phyloP scores from a whole-genome alignment of 345 rosid genomes.

The Kandelia obovata region DNA sequence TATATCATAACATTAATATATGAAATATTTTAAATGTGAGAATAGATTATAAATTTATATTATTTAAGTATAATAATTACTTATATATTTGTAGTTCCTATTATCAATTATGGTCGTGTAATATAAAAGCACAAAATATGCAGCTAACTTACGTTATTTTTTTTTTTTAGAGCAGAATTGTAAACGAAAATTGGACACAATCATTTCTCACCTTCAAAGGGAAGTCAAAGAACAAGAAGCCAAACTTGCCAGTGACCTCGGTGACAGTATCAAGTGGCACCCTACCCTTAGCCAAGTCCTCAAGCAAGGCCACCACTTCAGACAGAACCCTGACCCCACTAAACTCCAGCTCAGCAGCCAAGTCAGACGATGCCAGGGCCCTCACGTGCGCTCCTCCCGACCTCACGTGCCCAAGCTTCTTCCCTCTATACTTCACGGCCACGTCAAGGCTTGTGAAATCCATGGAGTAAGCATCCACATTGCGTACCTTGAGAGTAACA shows the following conservation, averaged over 20 bases:
- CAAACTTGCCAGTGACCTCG: conserved; percentile 52
- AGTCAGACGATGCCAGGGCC: conserved; percentile 56
- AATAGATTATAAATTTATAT: too few species aligned
- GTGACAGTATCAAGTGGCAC: conserved; percentile 52
- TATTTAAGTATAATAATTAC: too few species aligned
- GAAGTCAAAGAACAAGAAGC: conserved; percentile 48
- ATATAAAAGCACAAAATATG: too few species aligned
- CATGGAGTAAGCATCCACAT: conserved; percentile 66
- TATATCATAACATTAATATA: too few species aligned
- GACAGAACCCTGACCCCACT: conserved; percentile 51
- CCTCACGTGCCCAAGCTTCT: conserved; percentile 66
- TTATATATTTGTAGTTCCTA: too few species aligned
- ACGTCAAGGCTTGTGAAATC: conserved; percentile 55
- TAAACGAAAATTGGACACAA: too few species aligned
- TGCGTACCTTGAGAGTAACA: conserved; percentile 53
- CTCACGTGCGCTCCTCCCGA: conserved; percentile 52
- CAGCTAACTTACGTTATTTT: too few species aligned
- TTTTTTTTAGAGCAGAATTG: too few species aligned
- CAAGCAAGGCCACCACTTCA: conserved; percentile 50
- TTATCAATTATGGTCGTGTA: too few species aligned
- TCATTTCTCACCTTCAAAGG: conserved; percentile 55
- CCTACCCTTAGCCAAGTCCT: conserved; percentile 39
- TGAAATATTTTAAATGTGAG: too few species aligned
- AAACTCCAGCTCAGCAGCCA: conserved; percentile 63
- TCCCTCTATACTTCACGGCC: conserved; percentile 57